Evolutionary conservation across 352 stramenopile species (phyloP), one percentile per base, ranked within the genome.

Genomic region (Globisporangium recalcitrans): DNA sequence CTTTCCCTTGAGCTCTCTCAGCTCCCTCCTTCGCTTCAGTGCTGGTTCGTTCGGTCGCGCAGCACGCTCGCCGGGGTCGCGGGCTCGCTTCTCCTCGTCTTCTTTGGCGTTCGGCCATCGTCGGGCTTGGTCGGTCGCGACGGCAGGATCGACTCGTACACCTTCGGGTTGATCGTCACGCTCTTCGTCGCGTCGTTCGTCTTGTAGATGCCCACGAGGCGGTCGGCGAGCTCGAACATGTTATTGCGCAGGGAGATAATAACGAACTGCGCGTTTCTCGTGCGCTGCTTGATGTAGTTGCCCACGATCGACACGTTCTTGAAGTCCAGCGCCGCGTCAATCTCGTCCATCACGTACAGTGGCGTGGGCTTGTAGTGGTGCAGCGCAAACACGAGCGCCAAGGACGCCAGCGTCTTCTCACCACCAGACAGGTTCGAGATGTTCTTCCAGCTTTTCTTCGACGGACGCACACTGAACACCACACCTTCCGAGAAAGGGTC

Each of bases 371-470:
- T 99, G 87, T 99, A 99, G 80, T 99, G 96, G 75, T 99, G 98
- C 53, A 99, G 80, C 19, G 98, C 97, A 85, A 99, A 99, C 26
- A 99, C 97, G 6, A 99, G 79, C n/a, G 98, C 97, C 21, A 99
- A 85, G 7, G 96, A 99, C 16, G 95, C 97, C 1, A 99, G 78
- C 0, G 98, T 99, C 78, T 99, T 99, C 73, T 99, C 97, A 26
- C 98, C 98, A 63, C 98, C 97, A 36, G 91, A 98, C 29, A 99
- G 74, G 72, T 99, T 99, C 0, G 95, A 96, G 67, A 99, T 99
- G 67, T 99, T 98, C 75, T 99, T 99, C 97, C 97, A 99, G 49
- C 90, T 98, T 82, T 99, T 99, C 79, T 99, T 99, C 2, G 97
- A 98, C 53, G 97, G 97, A 11, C 97, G 86, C 24, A 99, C 98